Conservation (phyloP, 2,329 filamentous ascomycete genomes). For the Cytospora schulzeri region DNA sequence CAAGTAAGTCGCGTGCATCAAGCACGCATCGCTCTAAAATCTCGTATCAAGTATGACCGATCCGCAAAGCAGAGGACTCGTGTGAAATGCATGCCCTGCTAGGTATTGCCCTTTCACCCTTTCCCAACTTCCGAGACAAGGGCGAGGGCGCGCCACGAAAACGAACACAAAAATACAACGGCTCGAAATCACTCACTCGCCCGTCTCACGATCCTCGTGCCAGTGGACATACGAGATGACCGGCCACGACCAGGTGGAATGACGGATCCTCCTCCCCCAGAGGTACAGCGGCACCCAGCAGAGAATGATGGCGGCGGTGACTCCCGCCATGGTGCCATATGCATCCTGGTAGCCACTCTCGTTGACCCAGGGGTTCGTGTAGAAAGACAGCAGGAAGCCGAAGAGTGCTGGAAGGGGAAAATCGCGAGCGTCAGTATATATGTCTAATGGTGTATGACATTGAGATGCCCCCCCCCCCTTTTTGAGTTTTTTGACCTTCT, state of each 20-base stretch:
- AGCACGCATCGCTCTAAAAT: too few relatives aligned
- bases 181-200: slow-evolving; percentile 45
- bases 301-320: slow-evolving; percentile 49
- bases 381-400: slow-evolving; percentile 61
- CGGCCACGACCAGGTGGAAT: slow-evolving; percentile 51
- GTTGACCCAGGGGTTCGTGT: slow-evolving; percentile 61
- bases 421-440: slow-evolving; percentile 8
- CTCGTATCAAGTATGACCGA: too few relatives aligned
- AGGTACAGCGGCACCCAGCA: slow-evolving; percentile 54
- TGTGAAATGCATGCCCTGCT: neutral
- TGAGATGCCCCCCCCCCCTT: too few relatives aligned
- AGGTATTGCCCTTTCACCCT: neutral
- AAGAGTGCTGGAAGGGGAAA: slow-evolving; percentile 48
- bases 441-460: neutral
- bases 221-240: slow-evolving; percentile 50
- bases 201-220: slow-evolving; percentile 56
- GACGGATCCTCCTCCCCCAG: slow-evolving; percentile 52
- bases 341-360: slow-evolving; percentile 51
- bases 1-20: neutral
- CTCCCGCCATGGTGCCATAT: slow-evolving; percentile 61
- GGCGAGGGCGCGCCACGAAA: neutral
- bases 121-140: neutral
- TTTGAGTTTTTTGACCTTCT: too few relatives aligned
- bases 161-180: too few relatives aligned
- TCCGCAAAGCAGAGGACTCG: too few relatives aligned